phyloP scores from a whole-genome alignment of 305 asterid genomes.

The Fraxinus sp. region DNA sequence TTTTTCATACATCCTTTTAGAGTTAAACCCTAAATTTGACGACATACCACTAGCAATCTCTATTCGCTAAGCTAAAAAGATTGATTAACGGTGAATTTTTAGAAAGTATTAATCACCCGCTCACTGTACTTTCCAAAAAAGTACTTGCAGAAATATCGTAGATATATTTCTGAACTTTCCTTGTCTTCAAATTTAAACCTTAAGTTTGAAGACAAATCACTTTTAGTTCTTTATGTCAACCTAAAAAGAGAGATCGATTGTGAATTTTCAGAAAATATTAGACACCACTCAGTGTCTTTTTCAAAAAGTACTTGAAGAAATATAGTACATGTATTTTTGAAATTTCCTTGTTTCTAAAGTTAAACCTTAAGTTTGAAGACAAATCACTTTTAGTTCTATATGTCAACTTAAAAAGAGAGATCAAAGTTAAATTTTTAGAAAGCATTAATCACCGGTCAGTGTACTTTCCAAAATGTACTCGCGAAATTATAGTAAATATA shows the following conservation, averaged over 20 bases:
- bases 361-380: neutral
- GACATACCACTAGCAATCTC: neutral
- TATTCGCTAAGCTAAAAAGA: neutral
- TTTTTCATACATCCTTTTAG: neutral
- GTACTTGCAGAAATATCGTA: neutral
- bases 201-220: neutral
- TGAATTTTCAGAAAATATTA: neutral
- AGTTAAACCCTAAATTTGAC: neutral
- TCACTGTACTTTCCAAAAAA: neutral
- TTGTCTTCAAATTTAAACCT: neutral
- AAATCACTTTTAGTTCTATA: neutral
- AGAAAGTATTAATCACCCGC: neutral
- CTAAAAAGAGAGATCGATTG: neutral
- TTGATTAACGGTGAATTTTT: neutral
- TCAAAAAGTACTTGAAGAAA: neutral
- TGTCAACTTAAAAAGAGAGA: neutral
- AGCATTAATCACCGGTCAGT: neutral
- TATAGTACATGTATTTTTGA: neutral
- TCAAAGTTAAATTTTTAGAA: neutral
- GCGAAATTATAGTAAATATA: neutral
- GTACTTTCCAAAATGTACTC: neutral
- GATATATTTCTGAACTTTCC: neutral
- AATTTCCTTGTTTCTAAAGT: neutral
- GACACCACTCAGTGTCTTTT: neutral
- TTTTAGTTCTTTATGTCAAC: neutral